These are phyloP conservation scores for Gossypium stocksii DNA, from an alignment of 345 rosid genomes.

Conservation along the genomic window DNA sequence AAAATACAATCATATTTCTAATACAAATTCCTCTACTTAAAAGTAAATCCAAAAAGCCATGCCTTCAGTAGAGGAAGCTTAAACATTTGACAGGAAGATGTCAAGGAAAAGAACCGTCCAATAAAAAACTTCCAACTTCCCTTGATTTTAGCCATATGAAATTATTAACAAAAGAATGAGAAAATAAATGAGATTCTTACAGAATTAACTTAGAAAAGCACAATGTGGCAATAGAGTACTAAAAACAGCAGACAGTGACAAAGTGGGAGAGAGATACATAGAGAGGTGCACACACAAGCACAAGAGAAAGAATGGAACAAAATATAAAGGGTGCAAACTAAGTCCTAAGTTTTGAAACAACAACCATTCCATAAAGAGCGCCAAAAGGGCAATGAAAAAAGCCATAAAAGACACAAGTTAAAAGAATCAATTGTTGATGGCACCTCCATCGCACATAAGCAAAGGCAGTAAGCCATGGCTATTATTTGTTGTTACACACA, in stretches of 20 bases:
- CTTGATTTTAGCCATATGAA: neutral
- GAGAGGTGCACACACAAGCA: neutral
- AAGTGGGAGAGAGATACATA: neutral
- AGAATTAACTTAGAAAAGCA: neutral
- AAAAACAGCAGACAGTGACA: neutral
- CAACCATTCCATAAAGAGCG: neutral
- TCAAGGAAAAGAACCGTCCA: neutral
- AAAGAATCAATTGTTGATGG: neutral
- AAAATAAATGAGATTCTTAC: neutral
- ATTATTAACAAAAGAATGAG: neutral
- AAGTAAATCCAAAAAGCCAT: neutral
- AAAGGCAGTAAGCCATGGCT: neutral
- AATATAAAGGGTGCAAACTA: neutral
- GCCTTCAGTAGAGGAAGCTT: neutral
- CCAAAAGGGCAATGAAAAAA: neutral
- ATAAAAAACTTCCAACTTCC: neutral
- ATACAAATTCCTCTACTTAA: no score
- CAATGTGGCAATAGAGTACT: neutral
- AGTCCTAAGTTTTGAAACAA: neutral
- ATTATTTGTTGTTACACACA: neutral
- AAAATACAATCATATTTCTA: no score
- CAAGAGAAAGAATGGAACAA: neutral
- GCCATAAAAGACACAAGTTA: neutral
- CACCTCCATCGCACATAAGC: neutral
- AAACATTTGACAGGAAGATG: neutral